Percentiles rank a stretch among this genome's conserved stretches.
phyloP scores from a whole-genome alignment of 108 stramenopile species.

The Pseudonitzschia delicatissima region DNA sequence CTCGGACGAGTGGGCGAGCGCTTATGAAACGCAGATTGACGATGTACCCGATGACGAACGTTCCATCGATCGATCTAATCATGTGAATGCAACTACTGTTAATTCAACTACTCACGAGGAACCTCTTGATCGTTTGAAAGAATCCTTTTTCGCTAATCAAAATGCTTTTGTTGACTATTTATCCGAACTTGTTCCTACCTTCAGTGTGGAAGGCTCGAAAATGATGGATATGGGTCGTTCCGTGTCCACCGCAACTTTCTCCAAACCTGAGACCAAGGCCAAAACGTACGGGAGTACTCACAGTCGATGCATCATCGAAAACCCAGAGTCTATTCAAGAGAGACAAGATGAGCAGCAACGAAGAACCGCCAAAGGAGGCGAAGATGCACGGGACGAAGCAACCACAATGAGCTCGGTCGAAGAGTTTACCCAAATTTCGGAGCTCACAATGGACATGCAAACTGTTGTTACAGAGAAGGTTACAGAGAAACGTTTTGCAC shows the following conservation, averaged over 20 bases:
- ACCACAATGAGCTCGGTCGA: slow-evolving; percentile 3
- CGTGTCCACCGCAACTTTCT: neutral
- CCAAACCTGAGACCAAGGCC: neutral
- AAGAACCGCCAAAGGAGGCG: neutral
- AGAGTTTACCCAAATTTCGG: slow-evolving; percentile 11
- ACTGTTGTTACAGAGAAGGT: neutral
- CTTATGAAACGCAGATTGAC: neutral
- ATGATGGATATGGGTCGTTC: neutral
- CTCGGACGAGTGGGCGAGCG: neutral
- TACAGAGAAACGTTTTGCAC: neutral
- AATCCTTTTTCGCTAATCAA: neutral
- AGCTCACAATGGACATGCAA: slow-evolving; percentile 13
- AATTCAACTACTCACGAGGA: neutral
- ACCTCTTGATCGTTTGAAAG: neutral
- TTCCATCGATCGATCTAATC: neutral
- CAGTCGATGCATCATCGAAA: slow-evolving; percentile 13
- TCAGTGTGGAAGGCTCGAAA: slow-evolving; percentile 3
- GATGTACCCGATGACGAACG: slow-evolving; percentile 1
- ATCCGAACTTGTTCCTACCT: neutral
- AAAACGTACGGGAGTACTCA: slow-evolving; percentile 2
- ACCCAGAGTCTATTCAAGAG: slow-evolving; percentile 9
- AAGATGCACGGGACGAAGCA: neutral
- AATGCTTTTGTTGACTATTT: neutral
- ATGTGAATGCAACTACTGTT: no score
- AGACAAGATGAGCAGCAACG: slow-evolving; percentile 12